These are phyloP conservation scores for Cytospora piceae DNA, from an alignment of 2,329 filamentous ascomycete genomes.

Conservation along the genomic window DNA sequence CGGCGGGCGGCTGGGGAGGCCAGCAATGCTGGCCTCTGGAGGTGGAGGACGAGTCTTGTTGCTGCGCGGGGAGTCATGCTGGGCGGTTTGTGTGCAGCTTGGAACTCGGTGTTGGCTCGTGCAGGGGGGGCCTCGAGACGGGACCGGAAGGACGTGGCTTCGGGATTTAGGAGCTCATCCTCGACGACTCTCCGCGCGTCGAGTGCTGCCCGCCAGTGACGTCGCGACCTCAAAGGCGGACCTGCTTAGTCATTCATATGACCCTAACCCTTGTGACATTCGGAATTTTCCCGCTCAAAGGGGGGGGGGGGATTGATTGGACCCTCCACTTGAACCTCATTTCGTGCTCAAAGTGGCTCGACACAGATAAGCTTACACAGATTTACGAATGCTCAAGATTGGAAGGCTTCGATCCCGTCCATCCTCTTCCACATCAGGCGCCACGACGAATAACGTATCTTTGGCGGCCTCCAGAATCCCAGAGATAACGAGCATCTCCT, in stretches of 20 bases:
- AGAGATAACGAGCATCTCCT: neutral
- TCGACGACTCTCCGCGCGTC: too few species aligned
- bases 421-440: neutral
- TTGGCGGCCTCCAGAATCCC: neutral
- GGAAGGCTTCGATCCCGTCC: neutral
- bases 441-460: neutral
- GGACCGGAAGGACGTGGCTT: neutral
- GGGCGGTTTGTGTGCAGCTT: neutral
- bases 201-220: neutral
- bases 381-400: neutral
- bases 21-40: conserved; percentile 25
- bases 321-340: neutral
- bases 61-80: conserved; percentile 20
- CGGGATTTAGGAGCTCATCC: neutral
- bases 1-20: conserved; percentile 26
- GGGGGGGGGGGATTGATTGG: neutral
- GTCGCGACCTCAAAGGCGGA: neutral
- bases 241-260: neutral
- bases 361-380: conserved; percentile 18
- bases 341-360: neutral
- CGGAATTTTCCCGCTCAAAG: too few species aligned
- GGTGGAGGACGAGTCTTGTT: conserved; percentile 12
- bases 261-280: conserved; percentile 8
- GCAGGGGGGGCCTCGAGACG: neutral
- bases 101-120: neutral